These are phyloP conservation scores for Exophiala mesophila DNA, from an alignment of 2,329 filamentous ascomycete genomes.

Conservation along the genomic window DNA sequence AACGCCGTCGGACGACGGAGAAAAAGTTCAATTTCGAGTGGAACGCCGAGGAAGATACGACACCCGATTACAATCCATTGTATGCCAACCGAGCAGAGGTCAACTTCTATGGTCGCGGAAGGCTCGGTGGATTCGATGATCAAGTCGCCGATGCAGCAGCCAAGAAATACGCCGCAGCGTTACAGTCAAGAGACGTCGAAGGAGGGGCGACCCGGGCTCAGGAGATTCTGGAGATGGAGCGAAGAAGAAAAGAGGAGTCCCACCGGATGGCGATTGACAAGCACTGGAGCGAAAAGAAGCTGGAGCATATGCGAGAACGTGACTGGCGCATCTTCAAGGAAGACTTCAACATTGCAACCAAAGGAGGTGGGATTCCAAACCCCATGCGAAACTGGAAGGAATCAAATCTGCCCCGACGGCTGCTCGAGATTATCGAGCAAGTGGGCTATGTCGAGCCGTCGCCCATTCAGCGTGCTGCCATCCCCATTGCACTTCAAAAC, in stretches of 20 bases:
- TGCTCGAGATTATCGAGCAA: constrained; percentile 74
- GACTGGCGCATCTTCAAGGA: constrained; percentile 99
- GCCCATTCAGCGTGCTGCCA: constrained; percentile 87
- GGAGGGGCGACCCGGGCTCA: constrained; percentile 70
- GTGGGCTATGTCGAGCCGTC: constrained; percentile 92
- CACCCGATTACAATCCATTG: constrained; percentile 72
- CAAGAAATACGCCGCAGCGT: constrained; percentile 58
- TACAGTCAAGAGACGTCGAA: constrained; percentile 70
- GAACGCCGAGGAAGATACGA: constrained; percentile 93
- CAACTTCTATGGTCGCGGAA: constrained; percentile 65
- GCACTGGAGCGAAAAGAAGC: constrained; percentile 90
- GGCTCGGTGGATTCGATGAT: constrained; percentile 61
- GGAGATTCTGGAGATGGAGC: constrained; percentile 80
- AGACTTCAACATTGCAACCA: constrained; percentile 93
- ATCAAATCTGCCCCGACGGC: constrained; percentile 67
- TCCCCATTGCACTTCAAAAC: constrained; percentile 87
- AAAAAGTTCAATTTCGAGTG: constrained; percentile 99
- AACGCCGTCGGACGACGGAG: constrained; percentile 84
- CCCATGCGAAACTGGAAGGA: constrained; percentile 95
- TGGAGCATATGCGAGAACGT: constrained; percentile 91
- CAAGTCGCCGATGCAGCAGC: constrained; percentile 50
- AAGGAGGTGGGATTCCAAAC: constrained; percentile 85
- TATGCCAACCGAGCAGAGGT: constrained; percentile 65
- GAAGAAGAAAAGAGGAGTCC: constrained; percentile 67
- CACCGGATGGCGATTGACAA: constrained; percentile 73